A percentile compares a stretch with the other conserved stretches of the same genome.
Evolutionary conservation across 345 rosid species (phyloP).

Genomic region (Alliaria petiolata): DNA sequence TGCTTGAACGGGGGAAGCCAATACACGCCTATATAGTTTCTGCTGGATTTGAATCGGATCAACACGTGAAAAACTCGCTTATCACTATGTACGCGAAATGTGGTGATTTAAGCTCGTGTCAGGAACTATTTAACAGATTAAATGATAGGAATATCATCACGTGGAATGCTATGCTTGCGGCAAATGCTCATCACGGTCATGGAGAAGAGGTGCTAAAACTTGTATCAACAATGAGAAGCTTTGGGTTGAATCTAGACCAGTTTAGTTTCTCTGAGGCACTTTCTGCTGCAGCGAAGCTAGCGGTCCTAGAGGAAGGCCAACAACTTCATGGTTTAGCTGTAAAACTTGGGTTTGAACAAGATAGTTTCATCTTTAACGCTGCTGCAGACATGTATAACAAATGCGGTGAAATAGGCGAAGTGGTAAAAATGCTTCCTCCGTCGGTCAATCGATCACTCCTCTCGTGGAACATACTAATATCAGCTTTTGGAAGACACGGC

Average conservation of each 20-base stretch:
- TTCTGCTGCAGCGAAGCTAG: slow-evolving; percentile 76
- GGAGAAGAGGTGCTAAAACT: slow-evolving; percentile 71
- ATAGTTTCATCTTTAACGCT: slow-evolving; percentile 58
- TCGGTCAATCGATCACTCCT: slow-evolving; percentile 43
- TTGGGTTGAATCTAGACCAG: slow-evolving; percentile 60
- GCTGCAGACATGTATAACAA: slow-evolving; percentile 88
- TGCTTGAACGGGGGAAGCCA: slow-evolving; percentile 51
- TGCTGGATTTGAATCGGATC: slow-evolving; percentile 58
- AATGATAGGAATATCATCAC: slow-evolving; percentile 43
- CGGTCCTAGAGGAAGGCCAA: slow-evolving; percentile 82
- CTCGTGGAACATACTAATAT: slow-evolving; percentile 83
- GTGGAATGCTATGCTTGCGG: slow-evolving; percentile 80
- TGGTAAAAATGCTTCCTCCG: slow-evolving; percentile 50
- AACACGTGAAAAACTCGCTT: slow-evolving; percentile 63
- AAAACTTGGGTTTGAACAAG: slow-evolving; percentile 60
- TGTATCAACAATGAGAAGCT: slow-evolving; percentile 45
- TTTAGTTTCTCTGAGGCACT: slow-evolving; percentile 76
- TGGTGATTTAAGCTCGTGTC: slow-evolving; percentile 61
- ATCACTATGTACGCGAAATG: slow-evolving; percentile 82
- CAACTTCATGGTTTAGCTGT: slow-evolving; percentile 62
- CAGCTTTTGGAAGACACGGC: slow-evolving; percentile 82
- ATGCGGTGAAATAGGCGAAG: slow-evolving; percentile 71
- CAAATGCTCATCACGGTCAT: slow-evolving; percentile 61
- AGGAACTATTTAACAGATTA: slow-evolving; percentile 45
- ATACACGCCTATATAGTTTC: slow-evolving; percentile 51